phyloP scores from a whole-genome alignment of 225 moss, liverwort and hornwort genomes.

The Rhytidiadelphus loreus region DNA sequence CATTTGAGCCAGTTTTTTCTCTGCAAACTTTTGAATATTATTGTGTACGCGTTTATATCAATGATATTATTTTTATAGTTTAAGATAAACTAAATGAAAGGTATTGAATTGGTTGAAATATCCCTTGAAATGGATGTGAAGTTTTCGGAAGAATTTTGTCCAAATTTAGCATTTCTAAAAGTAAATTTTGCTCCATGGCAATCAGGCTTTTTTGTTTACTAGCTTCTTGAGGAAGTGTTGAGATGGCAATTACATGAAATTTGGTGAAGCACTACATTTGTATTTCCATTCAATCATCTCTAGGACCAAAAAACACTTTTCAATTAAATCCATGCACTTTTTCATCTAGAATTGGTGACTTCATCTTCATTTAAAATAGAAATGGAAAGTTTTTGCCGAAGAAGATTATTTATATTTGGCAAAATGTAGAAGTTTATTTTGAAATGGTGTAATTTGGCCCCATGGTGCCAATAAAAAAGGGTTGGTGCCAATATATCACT shows the following conservation, averaged over 20 bases:
- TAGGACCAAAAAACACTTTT: neutral
- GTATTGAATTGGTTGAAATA: neutral
- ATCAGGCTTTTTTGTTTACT: neutral
- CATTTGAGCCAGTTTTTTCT: neutral
- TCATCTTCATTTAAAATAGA: neutral
- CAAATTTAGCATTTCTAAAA: neutral
- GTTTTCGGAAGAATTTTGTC: neutral
- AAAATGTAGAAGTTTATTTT: neutral
- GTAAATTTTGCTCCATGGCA: neutral
- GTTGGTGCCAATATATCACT: neutral
- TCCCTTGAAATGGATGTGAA: neutral
- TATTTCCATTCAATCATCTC: neutral
- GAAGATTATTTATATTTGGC: neutral
- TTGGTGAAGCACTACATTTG: neutral
- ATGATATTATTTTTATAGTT: neutral
- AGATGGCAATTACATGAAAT: neutral
- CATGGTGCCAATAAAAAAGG: neutral
- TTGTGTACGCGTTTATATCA: neutral
- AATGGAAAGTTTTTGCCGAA: neutral
- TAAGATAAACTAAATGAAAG: neutral
- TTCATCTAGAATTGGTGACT: neutral
- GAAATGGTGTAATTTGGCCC: neutral
- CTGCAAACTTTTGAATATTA: neutral
- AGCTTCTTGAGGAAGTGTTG: neutral
- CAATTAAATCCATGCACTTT: neutral